Percentiles rank a stretch among this genome's conserved stretches.
Evolutionary conservation across 768 basidiomycete genomes (phyloP).

Genomic region (Boletus vermiculosoides): DNA sequence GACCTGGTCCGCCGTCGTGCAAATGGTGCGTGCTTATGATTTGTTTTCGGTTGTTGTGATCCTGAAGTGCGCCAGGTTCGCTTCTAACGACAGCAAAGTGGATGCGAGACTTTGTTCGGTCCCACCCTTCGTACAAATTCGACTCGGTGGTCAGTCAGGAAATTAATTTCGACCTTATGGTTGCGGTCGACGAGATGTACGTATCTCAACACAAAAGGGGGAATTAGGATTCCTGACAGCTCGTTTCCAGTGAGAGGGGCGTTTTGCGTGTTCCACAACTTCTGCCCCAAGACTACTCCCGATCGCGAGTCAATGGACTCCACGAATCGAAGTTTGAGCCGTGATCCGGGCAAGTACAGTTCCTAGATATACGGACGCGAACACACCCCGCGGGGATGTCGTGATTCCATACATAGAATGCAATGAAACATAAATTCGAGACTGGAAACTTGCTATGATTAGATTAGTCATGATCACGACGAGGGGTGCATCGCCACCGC

Average conservation of each 20-base stretch:
- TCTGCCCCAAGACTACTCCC: slow-evolving; percentile 59
- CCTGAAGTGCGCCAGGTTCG: slow-evolving; percentile 48
- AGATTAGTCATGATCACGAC: neutral
- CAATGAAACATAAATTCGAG: neutral
- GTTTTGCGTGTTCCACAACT: slow-evolving; percentile 57
- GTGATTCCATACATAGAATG: neutral
- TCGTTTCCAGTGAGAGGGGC: slow-evolving; percentile 61
- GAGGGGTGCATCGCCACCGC: neutral
- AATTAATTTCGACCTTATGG: slow-evolving; percentile 92
- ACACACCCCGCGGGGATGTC: neutral
- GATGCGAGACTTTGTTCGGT: slow-evolving; percentile 89
- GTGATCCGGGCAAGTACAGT: neutral
- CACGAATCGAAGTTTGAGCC: slow-evolving; percentile 29
- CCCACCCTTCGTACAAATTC: slow-evolving; percentile 87
- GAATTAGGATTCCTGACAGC: neutral
- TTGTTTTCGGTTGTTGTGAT: slow-evolving; percentile 1
- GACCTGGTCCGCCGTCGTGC: slow-evolving; percentile 77
- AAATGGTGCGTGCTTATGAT: slow-evolving; percentile 53
- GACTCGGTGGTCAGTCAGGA: slow-evolving; percentile 91
- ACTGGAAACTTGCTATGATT: neutral
- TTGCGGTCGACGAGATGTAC: slow-evolving; percentile 89
- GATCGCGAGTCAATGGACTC: slow-evolving; percentile 25
- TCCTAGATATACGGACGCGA: neutral
- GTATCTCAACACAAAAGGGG: slow-evolving; percentile 31
- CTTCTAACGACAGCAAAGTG: slow-evolving; percentile 86